Evolutionary conservation across 73 alveolate genomes (phyloP).

Genomic region (Stentor coeruleus): DNA sequence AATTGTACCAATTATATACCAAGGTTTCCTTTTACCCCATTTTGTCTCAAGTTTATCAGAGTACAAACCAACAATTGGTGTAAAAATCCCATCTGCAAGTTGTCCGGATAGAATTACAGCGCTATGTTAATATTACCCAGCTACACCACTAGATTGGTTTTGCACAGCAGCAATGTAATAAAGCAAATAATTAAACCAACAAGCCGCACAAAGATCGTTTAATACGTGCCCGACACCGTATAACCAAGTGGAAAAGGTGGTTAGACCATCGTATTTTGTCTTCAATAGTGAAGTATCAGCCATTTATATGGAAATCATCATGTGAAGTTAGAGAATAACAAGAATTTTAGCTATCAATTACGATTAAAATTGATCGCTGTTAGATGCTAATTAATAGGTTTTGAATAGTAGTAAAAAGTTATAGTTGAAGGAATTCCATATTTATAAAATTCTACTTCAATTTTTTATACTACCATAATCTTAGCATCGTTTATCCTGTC

Average conservation of each 20-base stretch:
- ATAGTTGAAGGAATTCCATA: too few relatives aligned
- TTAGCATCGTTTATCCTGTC: too few relatives aligned
- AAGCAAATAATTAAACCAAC: conserved; percentile 44
- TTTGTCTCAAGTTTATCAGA: conserved; percentile 64
- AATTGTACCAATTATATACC: conserved; percentile 70
- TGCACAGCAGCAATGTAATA: conserved; percentile 11
- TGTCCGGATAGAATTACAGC: conserved; percentile 73
- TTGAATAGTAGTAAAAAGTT: too few relatives aligned
- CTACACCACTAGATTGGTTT: neutral
- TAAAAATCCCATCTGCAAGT: conserved; percentile 73
- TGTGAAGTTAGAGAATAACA: too few relatives aligned
- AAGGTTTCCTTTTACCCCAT: conserved; percentile 74
- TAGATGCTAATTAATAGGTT: too few relatives aligned
- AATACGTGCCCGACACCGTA: conserved; percentile 52
- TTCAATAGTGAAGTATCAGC: neutral
- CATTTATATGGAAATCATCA: too few relatives aligned
- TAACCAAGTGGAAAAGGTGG: conserved; percentile 41
- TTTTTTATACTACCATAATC: too few relatives aligned
- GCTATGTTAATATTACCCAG: conserved; percentile 13
- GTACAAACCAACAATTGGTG: conserved; percentile 69
- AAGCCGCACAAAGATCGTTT: conserved; percentile 53
- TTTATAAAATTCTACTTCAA: too few relatives aligned
- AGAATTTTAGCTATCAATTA: too few relatives aligned
- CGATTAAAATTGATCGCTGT: too few relatives aligned
- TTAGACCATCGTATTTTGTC: conserved; percentile 39